Base-by-base conservation (phyloP, 768 basidiomycete genomes). In the Podaxis sp. region DNA sequence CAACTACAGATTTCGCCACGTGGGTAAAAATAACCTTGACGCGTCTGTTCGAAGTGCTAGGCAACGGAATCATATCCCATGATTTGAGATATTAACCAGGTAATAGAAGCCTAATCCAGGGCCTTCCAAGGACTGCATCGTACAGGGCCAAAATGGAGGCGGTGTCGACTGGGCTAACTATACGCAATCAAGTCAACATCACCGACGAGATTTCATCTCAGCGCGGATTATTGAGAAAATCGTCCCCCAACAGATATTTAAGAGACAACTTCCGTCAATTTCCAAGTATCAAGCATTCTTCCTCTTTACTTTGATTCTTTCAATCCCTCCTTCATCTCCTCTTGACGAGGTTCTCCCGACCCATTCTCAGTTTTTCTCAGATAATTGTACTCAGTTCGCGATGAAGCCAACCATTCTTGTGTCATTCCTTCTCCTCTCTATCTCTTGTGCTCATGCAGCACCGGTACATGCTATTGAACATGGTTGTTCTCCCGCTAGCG, bases 341-440 rank as follows among this genome's bases (percentile, higher is more conserved):
- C 66, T 66, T n/a, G 66, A 66, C 38, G 66, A 64, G 66, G 66
- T 15, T 59, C 57, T 24, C 40, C 38, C 49, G 19, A 8, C 5
- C 11, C n/a, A 17, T 17, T 5, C 17, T 24, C 27, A 8, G 17
- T 52, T 40, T 22, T 41, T 55, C 25, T 40, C n/a, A 4, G 8
- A 38, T 25, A 37, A 12, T 19, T 29, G 54, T 22, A 17, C 13
- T 51, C 29, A 13, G 12, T 41, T 27, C 27, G 15, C 7, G 3
- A 51, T 59, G 57, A 50, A 38, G 11, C 47, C 49, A 17, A 38
- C 37, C 9, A 25, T 49, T 15, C 57, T 59, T 25, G 13, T 59
- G 17, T 59, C 57, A 5, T 51, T 59, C 57, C 57, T 59, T 22
- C 22, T 59, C 4, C 57, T 59, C 33, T 59, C 57, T 2, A n/a